Base-by-base conservation (phyloP, 371 early-diverging fungal genomes). In the Rhizopus sp. region DNA sequence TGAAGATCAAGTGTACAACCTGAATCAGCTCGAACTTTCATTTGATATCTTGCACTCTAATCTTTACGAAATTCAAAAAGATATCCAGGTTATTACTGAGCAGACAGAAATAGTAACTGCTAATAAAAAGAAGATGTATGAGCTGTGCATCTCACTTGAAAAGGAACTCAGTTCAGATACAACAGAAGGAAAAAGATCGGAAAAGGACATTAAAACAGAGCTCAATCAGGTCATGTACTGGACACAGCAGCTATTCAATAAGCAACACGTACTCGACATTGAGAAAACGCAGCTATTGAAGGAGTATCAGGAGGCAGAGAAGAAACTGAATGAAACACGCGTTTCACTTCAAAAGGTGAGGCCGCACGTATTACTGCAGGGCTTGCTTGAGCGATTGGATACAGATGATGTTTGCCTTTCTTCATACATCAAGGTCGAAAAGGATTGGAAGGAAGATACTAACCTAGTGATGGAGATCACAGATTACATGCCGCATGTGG, bases 31-130 rank as follows among this genome's bases (percentile, higher is more conserved):
- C 6, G 85, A 85, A 37, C 63, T 85, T 10, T 64, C 73, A 3
- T 85, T 82, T 63, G 85, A 82, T 31, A 83, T 85, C 31, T 50
- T 79, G 34, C 77, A 75, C 49, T 69, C 83, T 13, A 85, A 85
- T 55, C 58, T 82, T 5, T 70, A 66, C n/a, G 85, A 85, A 59
- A 79, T 85, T 30, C 77, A 82, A 49, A 79, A 74, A 6, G 85
- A 85, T 55, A 64, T 83, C 1, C 75, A 76, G 29, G 69, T 72
- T 15, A 68, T 79, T n/a, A 75, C 72, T 4, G 42, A 59, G 3
- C 73, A 78, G 15, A 51, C 73, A 0, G 68, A 73, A 7, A 69
- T 73, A 41, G 62, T 82, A 4, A 54, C 59, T 50, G 58, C 57
- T 6, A 71, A 61, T 49, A 85, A 85, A 60, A 77, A 77, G 35